Evolutionary conservation across 768 basidiomycete species (phyloP).

Genomic region (Porpolomopsis calyptriformis): DNA sequence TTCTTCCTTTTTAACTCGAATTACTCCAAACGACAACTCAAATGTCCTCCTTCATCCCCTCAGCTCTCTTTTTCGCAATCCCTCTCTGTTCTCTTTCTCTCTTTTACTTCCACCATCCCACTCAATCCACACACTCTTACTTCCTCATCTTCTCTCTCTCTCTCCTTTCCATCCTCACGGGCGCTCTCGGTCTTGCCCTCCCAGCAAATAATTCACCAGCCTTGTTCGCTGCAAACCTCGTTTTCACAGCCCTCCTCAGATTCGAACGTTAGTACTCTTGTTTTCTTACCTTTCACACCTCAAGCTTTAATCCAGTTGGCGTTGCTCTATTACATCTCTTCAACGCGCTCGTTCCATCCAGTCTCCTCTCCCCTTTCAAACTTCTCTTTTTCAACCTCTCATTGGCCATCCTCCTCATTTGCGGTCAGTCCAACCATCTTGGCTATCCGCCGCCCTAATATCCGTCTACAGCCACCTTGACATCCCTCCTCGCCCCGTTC

Average conservation of each 20-base stretch:
- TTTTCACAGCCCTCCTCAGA: constrained; percentile 9
- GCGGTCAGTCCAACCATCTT: constrained; percentile 8
- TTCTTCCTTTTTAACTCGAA: no score
- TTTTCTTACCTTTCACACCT: background rate
- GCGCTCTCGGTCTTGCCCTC: constrained; percentile 6
- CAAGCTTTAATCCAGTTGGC: constrained; percentile 7
- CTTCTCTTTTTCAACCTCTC: constrained; percentile 8
- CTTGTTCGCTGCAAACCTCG: constrained; percentile 2
- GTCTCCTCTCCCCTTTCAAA: constrained; percentile 6
- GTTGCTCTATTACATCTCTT: constrained; percentile 6
- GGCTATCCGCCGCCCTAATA: background rate
- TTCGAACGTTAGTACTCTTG: constrained; percentile 8
- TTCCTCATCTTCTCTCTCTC: constrained; percentile 12
- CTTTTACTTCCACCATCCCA: constrained; percentile 8
- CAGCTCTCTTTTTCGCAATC: constrained; percentile 12
- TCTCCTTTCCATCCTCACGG: constrained; percentile 10
- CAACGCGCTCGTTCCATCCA: constrained; percentile 4
- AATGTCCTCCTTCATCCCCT: background rate
- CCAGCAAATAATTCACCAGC: background rate
- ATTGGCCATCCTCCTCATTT: constrained; percentile 9
- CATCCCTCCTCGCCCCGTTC: constrained; percentile 12
- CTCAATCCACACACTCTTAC: constrained; percentile 5
- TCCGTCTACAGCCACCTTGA: constrained; percentile 10
- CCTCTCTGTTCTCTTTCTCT: constrained; percentile 11
- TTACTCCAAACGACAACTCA: no score